These are phyloP conservation scores for Penicillium palitans DNA, from an alignment of 2,329 filamentous ascomycete species.

Conservation along the genomic window DNA sequence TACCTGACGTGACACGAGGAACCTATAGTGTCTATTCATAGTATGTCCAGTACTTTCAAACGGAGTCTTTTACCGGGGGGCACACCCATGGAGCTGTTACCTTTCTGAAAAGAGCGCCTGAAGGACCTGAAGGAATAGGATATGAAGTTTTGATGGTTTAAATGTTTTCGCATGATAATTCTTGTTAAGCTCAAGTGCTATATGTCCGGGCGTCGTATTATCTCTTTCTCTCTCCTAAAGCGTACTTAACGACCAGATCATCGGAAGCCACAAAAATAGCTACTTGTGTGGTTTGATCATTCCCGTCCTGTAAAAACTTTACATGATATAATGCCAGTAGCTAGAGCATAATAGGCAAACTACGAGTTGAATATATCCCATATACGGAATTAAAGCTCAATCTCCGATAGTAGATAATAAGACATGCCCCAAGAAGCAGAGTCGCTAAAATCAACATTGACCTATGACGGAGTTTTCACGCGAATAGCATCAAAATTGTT, in stretches of 20 bases:
- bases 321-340: not conserved
- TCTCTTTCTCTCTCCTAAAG: not conserved
- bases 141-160: not conserved
- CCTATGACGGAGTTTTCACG: not conserved
- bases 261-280: not conserved
- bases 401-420: not conserved
- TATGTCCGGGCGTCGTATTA: not conserved
- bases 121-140: not conserved
- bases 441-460: too few relatives aligned
- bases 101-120: not conserved
- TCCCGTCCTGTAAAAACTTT: not conserved
- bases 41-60: not conserved
- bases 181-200: not conserved
- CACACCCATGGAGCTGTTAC: not conserved
- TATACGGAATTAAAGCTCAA: not conserved
- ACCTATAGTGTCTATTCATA: too few relatives aligned
- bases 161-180: not conserved
- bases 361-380: not conserved
- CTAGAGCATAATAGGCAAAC: not conserved
- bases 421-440: not conserved
- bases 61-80: not conserved
- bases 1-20: too few relatives aligned
- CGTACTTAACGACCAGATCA: not conserved
- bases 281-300: not conserved
- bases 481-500: too few relatives aligned